These are phyloP conservation scores for Colletotrichum sp. DNA, from an alignment of 2,329 filamentous ascomycete genomes.

Conservation along the genomic window DNA sequence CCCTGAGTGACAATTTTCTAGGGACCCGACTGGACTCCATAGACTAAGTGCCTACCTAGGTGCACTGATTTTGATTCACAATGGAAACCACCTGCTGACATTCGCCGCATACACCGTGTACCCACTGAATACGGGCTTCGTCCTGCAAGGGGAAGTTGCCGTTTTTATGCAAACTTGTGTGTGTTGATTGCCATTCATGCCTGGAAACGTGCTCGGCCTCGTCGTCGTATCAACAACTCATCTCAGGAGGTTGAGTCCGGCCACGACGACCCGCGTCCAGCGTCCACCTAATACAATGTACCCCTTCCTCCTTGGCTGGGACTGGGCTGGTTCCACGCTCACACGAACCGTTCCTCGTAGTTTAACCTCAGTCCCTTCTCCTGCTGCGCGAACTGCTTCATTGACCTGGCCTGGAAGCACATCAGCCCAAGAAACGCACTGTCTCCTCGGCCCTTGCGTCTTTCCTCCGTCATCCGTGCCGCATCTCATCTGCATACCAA, in stretches of 20 bases:
- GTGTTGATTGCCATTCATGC: background rate
- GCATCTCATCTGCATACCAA: background rate
- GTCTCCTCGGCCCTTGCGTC: background rate
- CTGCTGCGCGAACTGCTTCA: background rate
- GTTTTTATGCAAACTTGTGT: background rate
- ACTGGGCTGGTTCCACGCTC: background rate
- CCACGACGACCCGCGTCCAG: background rate
- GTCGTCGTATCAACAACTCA: background rate
- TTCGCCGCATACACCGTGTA: background rate
- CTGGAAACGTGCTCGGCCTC: background rate
- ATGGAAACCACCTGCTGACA: background rate
- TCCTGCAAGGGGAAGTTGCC: background rate
- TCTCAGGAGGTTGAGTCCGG: background rate
- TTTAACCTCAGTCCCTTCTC: background rate
- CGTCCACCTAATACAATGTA: background rate
- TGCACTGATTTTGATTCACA: background rate
- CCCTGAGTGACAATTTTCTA: background rate
- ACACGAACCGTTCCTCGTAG: background rate
- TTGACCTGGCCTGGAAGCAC: background rate
- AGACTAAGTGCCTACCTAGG: too few species aligned
- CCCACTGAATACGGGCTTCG: background rate
- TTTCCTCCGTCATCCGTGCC: background rate
- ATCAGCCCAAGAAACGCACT: background rate
- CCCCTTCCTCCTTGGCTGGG: background rate
- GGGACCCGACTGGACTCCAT: background rate